Percentiles rank a stretch among this genome's conserved stretches.
phyloP scores from a whole-genome alignment of 2,329 filamentous ascomycete species.

The Alternaria dauci region DNA sequence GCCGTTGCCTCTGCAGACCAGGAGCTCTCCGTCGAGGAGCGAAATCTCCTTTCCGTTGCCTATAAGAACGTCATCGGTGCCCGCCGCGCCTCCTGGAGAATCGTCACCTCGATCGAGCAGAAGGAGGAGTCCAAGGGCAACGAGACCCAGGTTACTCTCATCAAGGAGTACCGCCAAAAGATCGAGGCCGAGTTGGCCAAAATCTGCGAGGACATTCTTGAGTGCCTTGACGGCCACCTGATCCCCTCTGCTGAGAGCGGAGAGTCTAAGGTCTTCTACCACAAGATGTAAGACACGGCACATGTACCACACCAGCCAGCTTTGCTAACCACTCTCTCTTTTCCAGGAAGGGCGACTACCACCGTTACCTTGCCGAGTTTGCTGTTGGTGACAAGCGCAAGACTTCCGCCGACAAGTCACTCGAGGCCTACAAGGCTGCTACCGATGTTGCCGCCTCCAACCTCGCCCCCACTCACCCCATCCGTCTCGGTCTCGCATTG shows the following conservation, averaged over 20 bases:
- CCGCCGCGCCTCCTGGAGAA: constrained; percentile 96
- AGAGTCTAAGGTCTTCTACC: constrained; percentile 99
- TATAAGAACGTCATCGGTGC: constrained; percentile 99
- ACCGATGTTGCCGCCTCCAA: constrained; percentile 90
- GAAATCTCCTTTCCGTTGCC: constrained; percentile 95
- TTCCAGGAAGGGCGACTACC: constrained; percentile 96
- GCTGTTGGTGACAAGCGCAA: constrained; percentile 94
- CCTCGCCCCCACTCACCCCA: constrained; percentile 89
- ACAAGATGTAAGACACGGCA: constrained; percentile 83
- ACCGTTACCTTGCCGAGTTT: constrained; percentile 98
- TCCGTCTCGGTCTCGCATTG: constrained; percentile 87
- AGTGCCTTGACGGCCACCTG: constrained; percentile 91
- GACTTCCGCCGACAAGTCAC: constrained; percentile 89
- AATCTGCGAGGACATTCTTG: constrained; percentile 97
- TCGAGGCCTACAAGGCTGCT: constrained; percentile 95
- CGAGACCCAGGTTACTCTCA: constrained; percentile 84
- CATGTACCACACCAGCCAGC: not conserved
- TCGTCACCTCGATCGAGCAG: constrained; percentile 98
- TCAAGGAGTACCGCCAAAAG: constrained; percentile 99
- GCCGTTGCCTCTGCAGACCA: constrained; percentile 83
- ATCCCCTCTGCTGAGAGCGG: constrained; percentile 93
- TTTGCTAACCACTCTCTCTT: constrained; percentile 33
- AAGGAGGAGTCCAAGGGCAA: constrained; percentile 99
- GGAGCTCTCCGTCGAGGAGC: constrained; percentile 82
- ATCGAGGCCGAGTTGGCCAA: constrained; percentile 96